Conservation (phyloP, 192 early-diverging fungal genomes). For the Dissophora globulifera region DNA sequence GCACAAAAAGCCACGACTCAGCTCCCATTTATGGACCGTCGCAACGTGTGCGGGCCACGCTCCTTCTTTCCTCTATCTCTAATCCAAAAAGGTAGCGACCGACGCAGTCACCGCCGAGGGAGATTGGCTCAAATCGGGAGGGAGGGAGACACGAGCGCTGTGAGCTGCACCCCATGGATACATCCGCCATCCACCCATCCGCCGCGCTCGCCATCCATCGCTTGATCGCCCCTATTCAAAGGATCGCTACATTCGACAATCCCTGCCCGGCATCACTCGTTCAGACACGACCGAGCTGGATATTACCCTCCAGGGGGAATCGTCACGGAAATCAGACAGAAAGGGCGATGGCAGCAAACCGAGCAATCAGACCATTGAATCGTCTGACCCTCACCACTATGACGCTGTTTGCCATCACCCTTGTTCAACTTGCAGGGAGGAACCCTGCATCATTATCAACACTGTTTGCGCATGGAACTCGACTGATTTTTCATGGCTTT, state of each 20-base stretch:
- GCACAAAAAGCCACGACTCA: constrained; percentile 16
- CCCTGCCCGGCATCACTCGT: too few species aligned
- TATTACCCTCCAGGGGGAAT: too few species aligned
- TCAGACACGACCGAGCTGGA: too few species aligned
- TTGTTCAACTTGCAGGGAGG: constrained; percentile 11
- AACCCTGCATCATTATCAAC: constrained; percentile 26
- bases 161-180: constrained; percentile 1
- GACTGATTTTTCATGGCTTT: not conserved
- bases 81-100: constrained; percentile 44
- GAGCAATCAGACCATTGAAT: too few species aligned
- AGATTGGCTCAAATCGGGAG: not conserved
- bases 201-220: constrained; percentile 28
- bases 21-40: constrained; percentile 13
- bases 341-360: too few species aligned
- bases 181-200: too few species aligned
- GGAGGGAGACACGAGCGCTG: not conserved
- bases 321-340: too few species aligned
- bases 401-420: too few species aligned
- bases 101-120: constrained; percentile 49
- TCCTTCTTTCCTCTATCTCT: constrained; percentile 53
- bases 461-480: not conserved
- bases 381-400: constrained; percentile 19
- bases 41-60: not conserved
- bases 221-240: not conserved
- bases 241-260: too few species aligned